Base-by-base conservation (phyloP, 495 filamentous ascomycete species). In the Daldinia bambusicola region DNA sequence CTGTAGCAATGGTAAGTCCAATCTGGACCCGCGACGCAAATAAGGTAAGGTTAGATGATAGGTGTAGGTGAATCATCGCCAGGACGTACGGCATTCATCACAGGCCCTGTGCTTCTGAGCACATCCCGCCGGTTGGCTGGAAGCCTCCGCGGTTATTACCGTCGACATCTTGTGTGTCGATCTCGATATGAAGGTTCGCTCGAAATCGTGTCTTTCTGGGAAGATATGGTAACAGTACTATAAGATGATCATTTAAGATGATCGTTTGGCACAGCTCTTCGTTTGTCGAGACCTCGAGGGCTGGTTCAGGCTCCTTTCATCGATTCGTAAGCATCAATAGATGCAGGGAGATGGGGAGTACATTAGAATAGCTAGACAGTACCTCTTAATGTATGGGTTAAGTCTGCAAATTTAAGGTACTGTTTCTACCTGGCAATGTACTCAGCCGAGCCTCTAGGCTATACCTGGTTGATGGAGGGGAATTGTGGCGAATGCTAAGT, bases 51-150 rank as follows among this genome's bases (percentile, higher is more conserved):
- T 36, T 36, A 36, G 26, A 26, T 1, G 1, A 26, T 26, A 26
- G 26, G 26, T 36, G 6, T 36, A 36, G 34, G 20, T 40, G 41
- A 22, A 26, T 20, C 20, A 58, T 41, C 56, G 30, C 31, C 26
- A 52, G n/a, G 58, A 80, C 86, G 61, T 84, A 88, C 88, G 84
- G 75, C 87, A 89, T 76, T 90, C 86, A 67, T 90, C 88, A 72
- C 88, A 90, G 51, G 87, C 86, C 38, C 85, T 80, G 48, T 86
- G 86, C 64, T 82, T 85, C 61, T 78, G 80, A 31, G 51, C 52
- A 10, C 55, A 61, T 1, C 37, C 63, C 18, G 55, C 43, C 26
- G 62, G 30, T 56, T 60, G 67, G 43, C 32, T 58, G 14, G 30
- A n/a, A 34, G 55, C 56, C 12, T 32, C 63, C 14, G 67, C 43